These are phyloP conservation scores for Botryotinia narcissicola DNA, from an alignment of 2,329 filamentous ascomycete genomes.

Conservation along the genomic window DNA sequence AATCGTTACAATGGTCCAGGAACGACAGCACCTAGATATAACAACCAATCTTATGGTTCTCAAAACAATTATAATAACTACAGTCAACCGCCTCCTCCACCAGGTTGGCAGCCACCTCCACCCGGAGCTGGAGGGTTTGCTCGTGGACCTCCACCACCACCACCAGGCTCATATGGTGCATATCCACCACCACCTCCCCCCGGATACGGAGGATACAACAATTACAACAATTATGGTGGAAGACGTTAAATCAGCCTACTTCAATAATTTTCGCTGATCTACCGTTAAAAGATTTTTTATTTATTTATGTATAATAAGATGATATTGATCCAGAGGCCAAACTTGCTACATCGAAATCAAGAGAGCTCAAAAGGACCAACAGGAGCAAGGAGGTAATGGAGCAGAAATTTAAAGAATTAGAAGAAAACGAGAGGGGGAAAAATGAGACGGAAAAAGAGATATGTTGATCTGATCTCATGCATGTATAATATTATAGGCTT, in stretches of 20 bases:
- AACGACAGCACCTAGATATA: conserved; percentile 17
- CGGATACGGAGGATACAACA: conserved; percentile 27
- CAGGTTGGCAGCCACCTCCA: conserved; percentile 46
- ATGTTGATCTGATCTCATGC: background rate
- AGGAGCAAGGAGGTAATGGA: conserved; percentile 83
- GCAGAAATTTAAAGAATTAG: conserved; percentile 76
- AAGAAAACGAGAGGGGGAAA: conserved; percentile 82
- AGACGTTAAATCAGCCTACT: background rate
- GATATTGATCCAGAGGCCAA: conserved; percentile 83
- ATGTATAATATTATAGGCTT: background rate
- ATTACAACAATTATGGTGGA: conserved; percentile 16
- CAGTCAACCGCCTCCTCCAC: conserved; percentile 31
- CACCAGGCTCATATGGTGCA: conserved; percentile 36
- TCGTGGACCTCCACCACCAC: conserved; percentile 47
- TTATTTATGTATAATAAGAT: conserved; percentile 77
- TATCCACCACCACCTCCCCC: conserved; percentile 25
- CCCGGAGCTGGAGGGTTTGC: conserved; percentile 47
- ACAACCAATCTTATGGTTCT: conserved; percentile 17
- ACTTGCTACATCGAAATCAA: conserved; percentile 86
- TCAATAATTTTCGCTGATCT: background rate
- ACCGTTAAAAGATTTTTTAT: background rate
- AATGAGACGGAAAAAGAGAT: conserved; percentile 80
- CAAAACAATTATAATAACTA: conserved; percentile 30
- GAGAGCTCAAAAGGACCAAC: conserved; percentile 85
- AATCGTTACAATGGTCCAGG: conserved; percentile 18